Evolutionary conservation across 2,329 filamentous ascomycete species (phyloP).

Genomic region (Drechmeria coniospora): DNA sequence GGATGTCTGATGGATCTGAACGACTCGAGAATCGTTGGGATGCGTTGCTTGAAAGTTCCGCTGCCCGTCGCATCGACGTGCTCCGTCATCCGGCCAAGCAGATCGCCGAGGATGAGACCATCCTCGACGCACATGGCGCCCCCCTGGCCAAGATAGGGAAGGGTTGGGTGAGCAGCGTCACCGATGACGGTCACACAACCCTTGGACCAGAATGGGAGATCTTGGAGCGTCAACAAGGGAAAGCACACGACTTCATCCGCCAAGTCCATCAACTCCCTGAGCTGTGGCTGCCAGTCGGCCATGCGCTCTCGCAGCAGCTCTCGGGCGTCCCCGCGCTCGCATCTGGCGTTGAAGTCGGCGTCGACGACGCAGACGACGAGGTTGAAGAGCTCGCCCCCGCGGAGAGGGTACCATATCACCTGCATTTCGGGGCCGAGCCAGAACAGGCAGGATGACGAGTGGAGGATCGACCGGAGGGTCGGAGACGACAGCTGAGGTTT

Average conservation of each 20-base stretch:
- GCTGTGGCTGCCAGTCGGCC: conserved; percentile 3
- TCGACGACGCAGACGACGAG: conserved; percentile 3
- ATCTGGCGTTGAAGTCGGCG: conserved; percentile 2
- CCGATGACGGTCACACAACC: conserved; percentile 6
- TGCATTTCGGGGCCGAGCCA: conserved; percentile 4
- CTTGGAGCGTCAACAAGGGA: conserved; percentile 3
- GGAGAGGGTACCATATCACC: conserved; percentile 4
- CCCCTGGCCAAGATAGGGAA: conserved; percentile 12
- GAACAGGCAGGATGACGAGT: conserved; percentile 1
- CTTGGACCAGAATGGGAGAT: conserved; percentile 3
- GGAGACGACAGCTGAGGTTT: conserved; percentile 1
- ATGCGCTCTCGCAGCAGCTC: neutral
- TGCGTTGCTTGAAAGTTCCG: neutral
- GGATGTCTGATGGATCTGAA: conserved; percentile 4
- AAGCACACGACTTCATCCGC: conserved; percentile 3
- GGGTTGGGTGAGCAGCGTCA: conserved; percentile 8
- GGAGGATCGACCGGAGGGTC: neutral
- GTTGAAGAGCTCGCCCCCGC: conserved; percentile 2
- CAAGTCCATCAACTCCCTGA: conserved; percentile 3
- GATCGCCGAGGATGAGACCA: conserved; percentile 8
- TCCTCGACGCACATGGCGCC: conserved; percentile 13
- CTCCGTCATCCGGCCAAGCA: conserved; percentile 11
- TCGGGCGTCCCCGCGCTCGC: neutral
- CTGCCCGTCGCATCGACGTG: neutral
- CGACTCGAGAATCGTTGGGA: conserved; percentile 1